Evolutionary conservation across 1,139 yeast species (phyloP), one percentile per base, ranked within the genome.

Genomic region (Zygosaccharomyces pseudobailii): DNA sequence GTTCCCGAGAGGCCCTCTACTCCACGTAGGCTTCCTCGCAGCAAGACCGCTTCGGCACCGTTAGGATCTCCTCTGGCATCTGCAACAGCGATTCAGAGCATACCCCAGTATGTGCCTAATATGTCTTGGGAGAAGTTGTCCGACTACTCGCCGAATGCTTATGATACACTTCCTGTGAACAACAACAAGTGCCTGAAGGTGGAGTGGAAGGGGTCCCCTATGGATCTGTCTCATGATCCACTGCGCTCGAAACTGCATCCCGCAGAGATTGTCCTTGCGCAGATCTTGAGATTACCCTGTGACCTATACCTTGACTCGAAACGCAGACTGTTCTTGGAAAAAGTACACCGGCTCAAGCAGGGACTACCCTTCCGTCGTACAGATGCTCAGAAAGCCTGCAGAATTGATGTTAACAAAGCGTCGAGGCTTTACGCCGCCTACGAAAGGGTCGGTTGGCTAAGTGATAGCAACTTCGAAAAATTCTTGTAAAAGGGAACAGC

Each of bases 171-270:
- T 51, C 89, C 95, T 28, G 71, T 77, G 21, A 82, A 80, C 59
- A 82, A 82, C 60, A 55, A 69, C 40, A 82, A 84, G 67, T 80
- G 89, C 56, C 74, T 92, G 58, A 84, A 84, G 62, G 87, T 95
- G 41, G 97, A 90, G 64, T 92, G 98, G 98, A 90, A 90, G 71
- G 97, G 97, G 8, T 95, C 89, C 59, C 95, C 97, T 36, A 88
- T 92, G 96, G 95, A 87, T 66, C 75, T 92, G 51, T 74, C 84
- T 10, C 62, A 68, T 35, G 97, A 92, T 67, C 95, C 96, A 23
- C 75, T 87, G 56, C 68, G 76, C 46, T 71, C 71, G 43, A 76
- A 82, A 58, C 73, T 92, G 55, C 97, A 90, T 66, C 96, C 97
- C 0, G 96, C 96, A 2, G 98, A 92, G 69, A 75, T 84, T n/a